These are phyloP conservation scores for Paxillus ammoniavirescens DNA, from an alignment of 768 basidiomycete species.

Conservation along the genomic window DNA sequence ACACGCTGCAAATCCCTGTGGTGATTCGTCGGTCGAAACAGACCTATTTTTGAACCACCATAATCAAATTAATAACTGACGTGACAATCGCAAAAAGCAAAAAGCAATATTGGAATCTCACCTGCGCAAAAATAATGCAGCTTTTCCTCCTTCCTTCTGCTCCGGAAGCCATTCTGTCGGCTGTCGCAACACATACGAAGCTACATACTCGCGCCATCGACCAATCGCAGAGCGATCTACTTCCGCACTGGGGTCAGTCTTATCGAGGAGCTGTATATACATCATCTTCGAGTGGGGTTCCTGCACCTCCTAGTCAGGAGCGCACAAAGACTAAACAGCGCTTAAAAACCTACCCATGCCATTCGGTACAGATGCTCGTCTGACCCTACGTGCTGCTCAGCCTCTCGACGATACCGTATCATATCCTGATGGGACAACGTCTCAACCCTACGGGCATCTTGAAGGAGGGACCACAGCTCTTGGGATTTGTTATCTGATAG, in stretches of 20 bases:
- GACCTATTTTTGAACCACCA: constrained; percentile 48
- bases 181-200: constrained; percentile 67
- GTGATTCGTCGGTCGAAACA: constrained; percentile 36
- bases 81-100: constrained; percentile 7
- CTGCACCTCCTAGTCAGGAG: constrained; percentile 35
- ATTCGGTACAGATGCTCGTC: constrained; percentile 78
- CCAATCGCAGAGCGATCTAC: constrained; percentile 46
- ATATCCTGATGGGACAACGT: constrained; percentile 59
- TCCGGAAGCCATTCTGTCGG: constrained; percentile 70
- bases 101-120: constrained; percentile 23
- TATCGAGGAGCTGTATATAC: constrained; percentile 57
- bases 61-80: constrained; percentile 26
- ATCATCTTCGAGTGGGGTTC: constrained; percentile 53
- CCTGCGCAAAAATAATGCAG: constrained; percentile 58
- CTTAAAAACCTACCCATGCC: constrained; percentile 63
- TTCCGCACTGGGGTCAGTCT: constrained; percentile 64
- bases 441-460: constrained; percentile 56
- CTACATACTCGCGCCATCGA: constrained; percentile 75
- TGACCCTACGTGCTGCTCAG: constrained; percentile 69
- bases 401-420: constrained; percentile 76
- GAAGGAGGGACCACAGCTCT: constrained; percentile 77
- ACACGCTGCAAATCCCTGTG: constrained; percentile 9
- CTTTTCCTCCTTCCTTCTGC: constrained; percentile 32
- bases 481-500: constrained; percentile 82
- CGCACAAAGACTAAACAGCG: constrained; percentile 10